Evolutionary conservation across 2,329 filamentous ascomycete genomes (phyloP).

Genomic region (Reticulascus tulasneorum): DNA sequence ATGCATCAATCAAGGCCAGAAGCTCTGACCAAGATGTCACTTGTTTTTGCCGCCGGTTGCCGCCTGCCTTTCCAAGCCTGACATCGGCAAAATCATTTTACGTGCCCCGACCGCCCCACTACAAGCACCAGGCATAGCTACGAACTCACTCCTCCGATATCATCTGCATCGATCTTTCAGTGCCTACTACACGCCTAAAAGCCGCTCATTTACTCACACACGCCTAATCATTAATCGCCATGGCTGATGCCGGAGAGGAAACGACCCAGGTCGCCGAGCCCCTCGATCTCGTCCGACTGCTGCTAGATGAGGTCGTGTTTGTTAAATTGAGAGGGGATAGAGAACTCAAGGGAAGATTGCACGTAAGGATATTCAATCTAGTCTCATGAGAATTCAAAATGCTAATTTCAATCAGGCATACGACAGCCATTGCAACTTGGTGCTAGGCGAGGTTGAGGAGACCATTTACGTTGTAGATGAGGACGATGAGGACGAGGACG

Average conservation of each 20-base stretch:
- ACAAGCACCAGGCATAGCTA: no score
- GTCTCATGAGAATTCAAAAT: conserved; percentile 5
- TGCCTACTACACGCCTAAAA: no score
- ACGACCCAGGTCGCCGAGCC: conserved; percentile 77
- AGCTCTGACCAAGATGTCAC: no score
- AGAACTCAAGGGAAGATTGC: conserved; percentile 90
- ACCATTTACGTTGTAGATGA: conserved; percentile 93
- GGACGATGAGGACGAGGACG: conserved; percentile 72
- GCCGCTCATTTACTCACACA: no score
- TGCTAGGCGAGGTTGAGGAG: conserved; percentile 94
- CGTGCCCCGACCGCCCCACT: no score
- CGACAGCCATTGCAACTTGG: conserved; percentile 96
- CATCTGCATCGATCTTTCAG: no score
- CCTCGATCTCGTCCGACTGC: conserved; percentile 89
- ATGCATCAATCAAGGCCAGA: no score
- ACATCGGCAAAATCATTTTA: no score
- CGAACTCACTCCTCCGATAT: no score
- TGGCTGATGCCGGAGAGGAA: conserved; percentile 81
- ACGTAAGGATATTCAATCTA: conserved; percentile 57
- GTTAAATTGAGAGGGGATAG: conserved; percentile 95
- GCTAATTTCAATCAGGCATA: conserved; percentile 67
- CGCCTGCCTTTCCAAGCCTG: no score
- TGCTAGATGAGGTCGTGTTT: conserved; percentile 93
- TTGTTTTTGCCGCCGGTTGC: no score
- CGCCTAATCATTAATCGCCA: no score